Evolutionary conservation across 177 flowering plant species (phyloP).

Genomic region (Tripterygium wilfordii): DNA sequence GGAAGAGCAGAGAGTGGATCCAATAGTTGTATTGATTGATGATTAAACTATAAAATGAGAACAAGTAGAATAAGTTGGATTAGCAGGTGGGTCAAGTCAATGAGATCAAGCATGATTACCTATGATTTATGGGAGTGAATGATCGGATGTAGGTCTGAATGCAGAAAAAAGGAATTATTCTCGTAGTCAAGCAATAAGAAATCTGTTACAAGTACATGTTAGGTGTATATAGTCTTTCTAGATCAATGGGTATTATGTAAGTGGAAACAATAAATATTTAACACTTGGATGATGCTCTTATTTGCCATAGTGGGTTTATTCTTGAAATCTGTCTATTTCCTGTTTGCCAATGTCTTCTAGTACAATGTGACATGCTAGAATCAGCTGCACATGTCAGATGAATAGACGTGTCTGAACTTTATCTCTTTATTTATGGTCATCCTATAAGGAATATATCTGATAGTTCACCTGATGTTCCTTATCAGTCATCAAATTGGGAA

Average conservation of each 20-base stretch:
- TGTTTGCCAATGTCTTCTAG: background rate
- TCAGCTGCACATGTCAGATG: background rate
- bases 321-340: background rate
- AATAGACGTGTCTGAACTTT: background rate
- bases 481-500: too few species aligned
- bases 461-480: background rate
- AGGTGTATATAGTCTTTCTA: background rate
- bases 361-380: background rate
- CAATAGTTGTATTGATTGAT: background rate
- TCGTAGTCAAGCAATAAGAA: background rate
- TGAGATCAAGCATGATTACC: constrained; percentile 1
- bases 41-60: too few species aligned
- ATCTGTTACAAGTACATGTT: background rate
- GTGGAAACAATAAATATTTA: background rate
- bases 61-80: too few species aligned
- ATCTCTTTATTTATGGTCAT: background rate
- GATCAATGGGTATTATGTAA: background rate
- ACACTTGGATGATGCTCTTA: background rate
- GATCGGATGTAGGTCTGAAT: background rate
- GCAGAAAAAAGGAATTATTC: background rate
- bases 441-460: constrained; percentile 1
- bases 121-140: background rate
- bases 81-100: constrained; percentile 7
- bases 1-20: background rate
- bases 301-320: constrained; percentile 3